Evolutionary conservation across 306 rosid species (phyloP).

Genomic region (Prosopis cineraria): DNA sequence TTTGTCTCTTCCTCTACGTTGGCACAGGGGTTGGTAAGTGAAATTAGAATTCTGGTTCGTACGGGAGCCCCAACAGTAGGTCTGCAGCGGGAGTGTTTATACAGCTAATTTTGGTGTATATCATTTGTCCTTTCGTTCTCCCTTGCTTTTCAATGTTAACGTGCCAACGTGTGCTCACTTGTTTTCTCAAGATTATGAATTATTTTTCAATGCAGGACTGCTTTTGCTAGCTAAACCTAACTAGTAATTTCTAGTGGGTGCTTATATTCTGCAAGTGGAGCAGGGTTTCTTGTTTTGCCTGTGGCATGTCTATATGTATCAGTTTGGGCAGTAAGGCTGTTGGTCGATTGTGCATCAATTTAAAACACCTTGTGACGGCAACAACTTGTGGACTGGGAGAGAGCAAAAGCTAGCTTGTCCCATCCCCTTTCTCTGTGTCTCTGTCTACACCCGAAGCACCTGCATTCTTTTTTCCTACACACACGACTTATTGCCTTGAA

Average conservation of each 20-base stretch:
- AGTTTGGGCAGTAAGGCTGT: neutral
- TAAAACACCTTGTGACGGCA: neutral
- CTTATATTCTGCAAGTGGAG: neutral
- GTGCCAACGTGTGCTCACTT: neutral
- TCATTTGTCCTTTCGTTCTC: neutral
- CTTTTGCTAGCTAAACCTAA: neutral
- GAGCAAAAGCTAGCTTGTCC: neutral
- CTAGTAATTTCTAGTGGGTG: neutral
- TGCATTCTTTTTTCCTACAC: neutral
- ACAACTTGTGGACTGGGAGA: neutral
- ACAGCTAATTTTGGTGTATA: neutral
- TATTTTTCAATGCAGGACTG: slow-evolving; percentile 16
- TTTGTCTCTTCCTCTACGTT: neutral
- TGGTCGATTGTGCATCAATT: neutral
- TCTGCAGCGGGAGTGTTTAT: neutral
- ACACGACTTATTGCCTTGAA: neutral
- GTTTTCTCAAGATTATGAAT: neutral
- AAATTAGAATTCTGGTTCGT: neutral
- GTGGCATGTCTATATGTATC: neutral
- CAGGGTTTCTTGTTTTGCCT: neutral
- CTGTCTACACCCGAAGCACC: neutral
- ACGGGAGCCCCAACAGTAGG: neutral
- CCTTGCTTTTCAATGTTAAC: neutral
- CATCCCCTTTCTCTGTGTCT: neutral
- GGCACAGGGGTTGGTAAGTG: neutral